Base-by-base conservation (phyloP, 192 early-diverging fungal species). In the Oehlia diaphana region DNA sequence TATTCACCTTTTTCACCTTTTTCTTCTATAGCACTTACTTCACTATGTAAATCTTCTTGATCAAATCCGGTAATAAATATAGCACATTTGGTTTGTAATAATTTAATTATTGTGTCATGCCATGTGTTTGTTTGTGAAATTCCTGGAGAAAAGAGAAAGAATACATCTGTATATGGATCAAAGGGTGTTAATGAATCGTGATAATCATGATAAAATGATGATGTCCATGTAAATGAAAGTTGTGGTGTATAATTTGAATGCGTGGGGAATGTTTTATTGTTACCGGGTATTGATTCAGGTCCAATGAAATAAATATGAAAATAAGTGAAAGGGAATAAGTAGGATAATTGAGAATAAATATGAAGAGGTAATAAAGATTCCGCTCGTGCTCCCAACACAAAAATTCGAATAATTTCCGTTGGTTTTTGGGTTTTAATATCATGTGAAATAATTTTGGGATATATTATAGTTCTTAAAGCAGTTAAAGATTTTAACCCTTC, bases 251-350 rank as follows among this genome's bases (percentile, higher is more conserved):
- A 74, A 33, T 86, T 84, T 26, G 76, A 82, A 14, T 26, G 88
- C 71, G 76, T 86, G 78, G 81, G 64, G 79, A 81, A 37, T 81
- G 79, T 64, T 78, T 82, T 2, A 79, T 82, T 13, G 2, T 31
- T 39, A 26, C 26, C 10, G n/a, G 44, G 44, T 19, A 65, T 9
- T 63, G 89, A 86, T 84, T 95, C 91, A 9, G 94, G 94, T 28
- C 94, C 94, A 58, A 95, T 85, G 86, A 95, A 95, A 79, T 92
- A 90, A n/a, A 95, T 84, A 81, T 93, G 91, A 84, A 95, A 90
- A 23, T 92, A 87, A 23, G 90, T 91, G 50, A 84, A 83, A 9
- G 93, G 94, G 81, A 95, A 91, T 78, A 95, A 80, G 90, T 26
- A 92, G 87, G 33, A 90, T 91, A 63, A 85, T 84, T 9, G 93